Conservation (phyloP, 1,284 basidiomycete genomes). For the Leccinum fuscescens region DNA sequence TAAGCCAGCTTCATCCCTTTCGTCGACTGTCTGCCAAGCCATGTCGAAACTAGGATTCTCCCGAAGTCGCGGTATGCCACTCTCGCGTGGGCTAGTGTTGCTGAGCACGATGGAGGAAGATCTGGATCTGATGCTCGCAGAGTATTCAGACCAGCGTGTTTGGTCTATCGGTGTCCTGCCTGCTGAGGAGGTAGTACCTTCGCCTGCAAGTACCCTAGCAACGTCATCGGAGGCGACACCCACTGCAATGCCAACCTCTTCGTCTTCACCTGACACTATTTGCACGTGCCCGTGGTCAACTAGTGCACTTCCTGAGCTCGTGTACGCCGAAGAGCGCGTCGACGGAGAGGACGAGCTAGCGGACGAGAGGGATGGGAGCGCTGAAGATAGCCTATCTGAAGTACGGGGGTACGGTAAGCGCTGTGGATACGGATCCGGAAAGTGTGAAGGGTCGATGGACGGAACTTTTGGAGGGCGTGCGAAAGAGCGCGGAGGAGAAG, state of each 20-base stretch:
- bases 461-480: conserved; percentile 46
- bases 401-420: conserved; percentile 30
- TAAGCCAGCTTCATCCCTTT: conserved; percentile 66
- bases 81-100: conserved; percentile 45
- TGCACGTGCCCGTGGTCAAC: conserved; percentile 64
- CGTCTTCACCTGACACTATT: conserved; percentile 58
- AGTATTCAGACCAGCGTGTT: conserved; percentile 68
- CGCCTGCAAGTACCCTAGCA: conserved; percentile 55
- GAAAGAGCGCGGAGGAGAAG: conserved; percentile 39
- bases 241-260: conserved; percentile 49
- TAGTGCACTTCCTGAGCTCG: conserved; percentile 60
- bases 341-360: conserved; percentile 66
- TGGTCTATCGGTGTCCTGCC: conserved; percentile 50
- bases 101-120: conserved; percentile 62
- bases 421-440: conserved; percentile 48
- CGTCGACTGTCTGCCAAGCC: conserved; percentile 70
- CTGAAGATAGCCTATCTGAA: conserved; percentile 40
- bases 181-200: conserved; percentile 43
- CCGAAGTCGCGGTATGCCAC: conserved; percentile 44
- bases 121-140: conserved; percentile 59
- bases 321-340: conserved; percentile 74
- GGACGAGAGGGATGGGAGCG: conserved; percentile 60
- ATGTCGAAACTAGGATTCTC: conserved; percentile 71
- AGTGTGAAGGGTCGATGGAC: conserved; percentile 59
- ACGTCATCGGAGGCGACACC: conserved; percentile 65